Percentiles rank a stretch among this genome's conserved stretches.
Conservation (phyloP, 768 basidiomycete species). For the Hemileccinum rubropunctum region DNA sequence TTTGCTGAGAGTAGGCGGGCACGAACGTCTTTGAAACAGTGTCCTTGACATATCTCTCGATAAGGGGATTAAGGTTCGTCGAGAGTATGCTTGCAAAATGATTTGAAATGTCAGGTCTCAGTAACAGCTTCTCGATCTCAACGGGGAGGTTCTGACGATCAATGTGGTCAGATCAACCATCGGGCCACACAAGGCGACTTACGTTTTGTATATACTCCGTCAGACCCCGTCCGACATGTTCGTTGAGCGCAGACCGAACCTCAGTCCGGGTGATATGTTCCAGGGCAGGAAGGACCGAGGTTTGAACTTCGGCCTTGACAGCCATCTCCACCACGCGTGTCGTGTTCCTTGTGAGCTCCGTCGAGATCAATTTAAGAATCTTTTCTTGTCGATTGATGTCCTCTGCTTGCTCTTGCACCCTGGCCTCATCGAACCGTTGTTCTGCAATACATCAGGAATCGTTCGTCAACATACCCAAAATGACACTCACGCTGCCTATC, state of each 20-base stretch:
- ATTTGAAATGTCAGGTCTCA: constrained; percentile 71
- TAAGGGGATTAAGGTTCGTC: constrained; percentile 65
- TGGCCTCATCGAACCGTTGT: constrained; percentile 80
- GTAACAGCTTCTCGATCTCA: constrained; percentile 76
- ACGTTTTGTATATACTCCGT: constrained; percentile 75
- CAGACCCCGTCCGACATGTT: constrained; percentile 72
- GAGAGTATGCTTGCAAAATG: constrained; percentile 78
- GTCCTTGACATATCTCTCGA: constrained; percentile 83
- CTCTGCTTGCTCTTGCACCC: constrained; percentile 71
- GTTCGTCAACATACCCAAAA: constrained; percentile 2
- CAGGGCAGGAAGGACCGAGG: constrained; percentile 77
- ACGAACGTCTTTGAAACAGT: constrained; percentile 69
- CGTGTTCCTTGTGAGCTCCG: constrained; percentile 82
- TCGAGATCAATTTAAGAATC: constrained; percentile 85
- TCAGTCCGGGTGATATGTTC: constrained; percentile 81
- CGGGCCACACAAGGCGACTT: not conserved
- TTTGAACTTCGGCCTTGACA: constrained; percentile 81
- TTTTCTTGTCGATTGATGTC: constrained; percentile 87
- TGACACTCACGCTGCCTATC: constrained; percentile 77
- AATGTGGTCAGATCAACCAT: constrained; percentile 2
- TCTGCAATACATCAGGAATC: constrained; percentile 43
- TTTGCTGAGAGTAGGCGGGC: constrained; percentile 72
- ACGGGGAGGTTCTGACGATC: constrained; percentile 60
- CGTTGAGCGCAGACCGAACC: constrained; percentile 73
- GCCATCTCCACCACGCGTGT: constrained; percentile 88